These are phyloP conservation scores for Candida germanica DNA, from an alignment of 805 yeast species.

Conservation along the genomic window DNA sequence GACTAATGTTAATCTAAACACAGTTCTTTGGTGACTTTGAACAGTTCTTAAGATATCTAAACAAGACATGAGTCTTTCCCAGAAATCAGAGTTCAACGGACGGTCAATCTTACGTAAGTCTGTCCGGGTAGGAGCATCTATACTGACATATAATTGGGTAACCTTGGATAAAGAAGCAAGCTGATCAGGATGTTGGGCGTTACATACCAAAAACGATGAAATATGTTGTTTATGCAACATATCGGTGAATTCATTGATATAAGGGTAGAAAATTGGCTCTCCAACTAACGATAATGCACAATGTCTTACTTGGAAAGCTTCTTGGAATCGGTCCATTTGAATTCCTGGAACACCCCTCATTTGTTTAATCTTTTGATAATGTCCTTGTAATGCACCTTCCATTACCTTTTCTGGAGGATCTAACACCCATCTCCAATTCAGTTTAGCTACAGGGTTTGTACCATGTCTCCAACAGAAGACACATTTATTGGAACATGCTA, in stretches of 20 bases:
- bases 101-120: conserved; percentile 82
- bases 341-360: conserved; percentile 96
- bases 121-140: conserved; percentile 86
- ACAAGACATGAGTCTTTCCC: conserved; percentile 85
- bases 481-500: conserved; percentile 92
- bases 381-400: conserved; percentile 84
- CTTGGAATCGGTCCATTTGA: conserved; percentile 82
- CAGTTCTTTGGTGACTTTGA: conserved; percentile 84
- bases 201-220: conserved; percentile 86
- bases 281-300: conserved; percentile 93
- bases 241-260: conserved; percentile 78
- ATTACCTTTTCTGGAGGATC: conserved; percentile 83
- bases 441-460: conserved; percentile 92
- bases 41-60: conserved; percentile 71
- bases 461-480: conserved; percentile 98
- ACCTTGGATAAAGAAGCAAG: conserved; percentile 67
- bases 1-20: conserved; percentile 83
- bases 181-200: conserved; percentile 93
- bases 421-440: conserved; percentile 91
- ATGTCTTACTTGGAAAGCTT: conserved; percentile 84
- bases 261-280: conserved; percentile 91
- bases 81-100: conserved; percentile 84
- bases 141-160: conserved; percentile 88
- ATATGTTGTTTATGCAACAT: conserved; percentile 78
- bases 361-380: conserved; percentile 87